Base-by-base conservation (phyloP, 768 basidiomycete species). In the Hygrocybe punicea region DNA sequence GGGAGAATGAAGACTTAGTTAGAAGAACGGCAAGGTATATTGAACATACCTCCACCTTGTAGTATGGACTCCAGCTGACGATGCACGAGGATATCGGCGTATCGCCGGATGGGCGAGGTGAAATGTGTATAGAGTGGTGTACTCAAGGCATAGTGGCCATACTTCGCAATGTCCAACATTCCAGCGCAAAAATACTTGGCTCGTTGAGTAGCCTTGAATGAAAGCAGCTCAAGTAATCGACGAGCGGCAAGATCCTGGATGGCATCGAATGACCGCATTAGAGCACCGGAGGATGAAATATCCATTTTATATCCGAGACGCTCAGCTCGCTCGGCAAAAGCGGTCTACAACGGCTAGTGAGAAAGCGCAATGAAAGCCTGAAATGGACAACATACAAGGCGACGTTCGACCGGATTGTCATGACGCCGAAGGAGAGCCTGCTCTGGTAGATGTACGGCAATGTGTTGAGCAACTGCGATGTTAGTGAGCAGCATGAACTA, bases 131-230 rank as follows among this genome's bases (percentile, higher is more conserved):
- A 99, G 44, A 99, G 79, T 16, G 97, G 94, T 5, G 84, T 77
- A 62, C 86, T 96, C 62, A 98, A 77, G 0, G 95, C 87, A 69
- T 92, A 98, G 72, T 99, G 97, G 29, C 84, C 76, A 67, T 98
- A 99, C 76, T 98, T 98, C 40, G 94, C 93, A 66, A 99, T 99
- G 72, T 99, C 97, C 63, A 99, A 78, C 96, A 98, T 98, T 60
- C 97, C 97, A 23, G 94, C 84, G 68, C 97, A 99, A 85, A 98
- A 98, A 74, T 99, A 99, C 72, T 94, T 95, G 63, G 97, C 93
- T 51, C 87, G 83, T 58, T 93, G 89, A 59, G 94, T 98, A n/a
- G 93, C 88, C 73, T 97, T 97, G 70, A 83, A 85, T 14, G 86
- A 85, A 40, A 98, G 78, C 34, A 97, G 69, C 70, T 94, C 86